A percentile compares a stretch with the other conserved stretches of the same genome.
Conservation (phyloP, 371 early-diverging fungal species). For the Chytridiales sp. region DNA sequence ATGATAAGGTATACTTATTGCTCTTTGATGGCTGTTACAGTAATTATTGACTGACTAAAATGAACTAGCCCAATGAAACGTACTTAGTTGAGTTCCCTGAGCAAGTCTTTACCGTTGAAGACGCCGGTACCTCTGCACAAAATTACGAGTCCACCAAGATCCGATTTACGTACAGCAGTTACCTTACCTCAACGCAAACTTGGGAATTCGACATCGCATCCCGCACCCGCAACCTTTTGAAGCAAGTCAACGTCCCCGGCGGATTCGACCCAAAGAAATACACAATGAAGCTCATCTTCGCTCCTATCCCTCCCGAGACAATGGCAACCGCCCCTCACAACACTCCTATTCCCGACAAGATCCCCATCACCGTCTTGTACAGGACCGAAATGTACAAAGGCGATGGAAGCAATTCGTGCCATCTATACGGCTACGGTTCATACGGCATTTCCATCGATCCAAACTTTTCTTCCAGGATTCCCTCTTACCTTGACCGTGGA, state of each 20-base stretch:
- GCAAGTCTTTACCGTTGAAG: constrained; percentile 24
- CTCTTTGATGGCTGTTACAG: no score
- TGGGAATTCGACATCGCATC: constrained; percentile 27
- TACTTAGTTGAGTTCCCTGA: constrained; percentile 33
- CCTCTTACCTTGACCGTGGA: constrained; percentile 45
- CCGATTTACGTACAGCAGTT: constrained; percentile 31
- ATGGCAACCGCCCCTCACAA: constrained; percentile 36
- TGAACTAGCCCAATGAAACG: not conserved
- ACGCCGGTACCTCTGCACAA: constrained; percentile 18
- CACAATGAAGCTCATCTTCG: constrained; percentile 32
- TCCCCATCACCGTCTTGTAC: constrained; percentile 48
- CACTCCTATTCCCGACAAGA: constrained; percentile 38
- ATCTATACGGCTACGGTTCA: constrained; percentile 46
- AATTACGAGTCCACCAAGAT: constrained; percentile 26
- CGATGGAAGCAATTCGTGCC: constrained; percentile 38
- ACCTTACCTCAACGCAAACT: constrained; percentile 30
- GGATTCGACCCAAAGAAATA: constrained; percentile 37
- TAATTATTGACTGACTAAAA: no score
- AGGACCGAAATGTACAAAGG: constrained; percentile 31
- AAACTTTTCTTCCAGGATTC: constrained; percentile 23
- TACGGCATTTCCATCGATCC: constrained; percentile 42
- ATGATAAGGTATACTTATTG: not conserved
- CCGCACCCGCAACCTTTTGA: constrained; percentile 21
- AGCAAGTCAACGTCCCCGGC: constrained; percentile 29
- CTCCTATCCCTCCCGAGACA: constrained; percentile 33